Evolutionary conservation across 495 filamentous ascomycete species (phyloP).

Genomic region (Diplogelasinospora grovesii): DNA sequence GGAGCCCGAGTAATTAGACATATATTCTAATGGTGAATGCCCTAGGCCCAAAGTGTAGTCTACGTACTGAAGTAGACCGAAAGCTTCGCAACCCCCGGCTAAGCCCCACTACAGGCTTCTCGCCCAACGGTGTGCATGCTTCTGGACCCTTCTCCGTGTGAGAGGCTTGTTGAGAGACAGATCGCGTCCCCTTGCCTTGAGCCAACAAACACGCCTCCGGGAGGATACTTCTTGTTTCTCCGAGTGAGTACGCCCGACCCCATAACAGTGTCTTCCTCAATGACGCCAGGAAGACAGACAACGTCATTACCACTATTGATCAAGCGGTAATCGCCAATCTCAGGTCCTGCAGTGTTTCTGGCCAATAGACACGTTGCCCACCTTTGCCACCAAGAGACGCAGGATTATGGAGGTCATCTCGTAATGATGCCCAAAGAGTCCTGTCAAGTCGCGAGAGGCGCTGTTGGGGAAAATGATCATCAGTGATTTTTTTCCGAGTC

Average conservation of each 20-base stretch:
- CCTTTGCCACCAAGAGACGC: conserved; percentile 35
- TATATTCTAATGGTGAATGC: no score
- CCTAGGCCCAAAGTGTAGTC: no score
- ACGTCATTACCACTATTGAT: conserved; percentile 44
- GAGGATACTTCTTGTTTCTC: conserved; percentile 27
- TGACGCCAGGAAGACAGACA: conserved; percentile 34
- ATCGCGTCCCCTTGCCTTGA: conserved; percentile 36
- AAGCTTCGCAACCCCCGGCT: no score
- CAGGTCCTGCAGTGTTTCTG: conserved; percentile 39
- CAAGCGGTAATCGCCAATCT: conserved; percentile 38
- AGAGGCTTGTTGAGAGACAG: conserved; percentile 22
- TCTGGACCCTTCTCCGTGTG: no score
- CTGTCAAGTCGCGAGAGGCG: conserved; percentile 24
- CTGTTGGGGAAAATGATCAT: conserved; percentile 26
- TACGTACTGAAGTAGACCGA: no score
- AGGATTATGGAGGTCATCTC: conserved; percentile 35
- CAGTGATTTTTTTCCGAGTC: no score
- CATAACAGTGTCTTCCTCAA: conserved; percentile 31
- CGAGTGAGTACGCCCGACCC: conserved; percentile 39
- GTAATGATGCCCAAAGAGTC: conserved; percentile 37
- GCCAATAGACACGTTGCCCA: conserved; percentile 44
- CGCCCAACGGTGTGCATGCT: neutral
- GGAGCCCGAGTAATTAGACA: no score
- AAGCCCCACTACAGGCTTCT: neutral
- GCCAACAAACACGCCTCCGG: conserved; percentile 38